Evolutionary conservation across 805 yeast genomes (phyloP), one percentile per base, ranked within the genome.

Genomic region (Schwanniomyces yamadae): DNA sequence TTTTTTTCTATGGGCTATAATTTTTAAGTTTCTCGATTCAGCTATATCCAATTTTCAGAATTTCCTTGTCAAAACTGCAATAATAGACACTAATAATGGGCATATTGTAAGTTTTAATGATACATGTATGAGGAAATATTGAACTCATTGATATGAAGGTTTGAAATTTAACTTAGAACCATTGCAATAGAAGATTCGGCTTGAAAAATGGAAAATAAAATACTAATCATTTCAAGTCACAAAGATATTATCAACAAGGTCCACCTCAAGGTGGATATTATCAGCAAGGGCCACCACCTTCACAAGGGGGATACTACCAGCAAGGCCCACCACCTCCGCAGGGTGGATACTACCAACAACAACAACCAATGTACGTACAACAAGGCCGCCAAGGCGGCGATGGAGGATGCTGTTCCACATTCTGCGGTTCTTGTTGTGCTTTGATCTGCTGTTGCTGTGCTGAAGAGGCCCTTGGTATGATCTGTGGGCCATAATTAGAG

Each of bases 321-420:
- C 52, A 46, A 31, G 49, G 48, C 2, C 42, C 42, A 20, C 54
- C 51, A 26, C 63, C 54, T 15, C 62, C 46, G 38, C 54, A 45
- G 27, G 56, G 54, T 11, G 59, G 61, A 8, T 63, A 65, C 47
- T 56, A 62, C 37, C 69, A 55, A 40, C 71, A 64, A 46, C 71
- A 57, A 38, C 73, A 66, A 44, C 71, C 69, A 34, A 57, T 65
- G 61, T 66, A 67, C 33, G 70, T 63, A 11, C 71, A 66, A 48
- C 73, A 67, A 45, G 59, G 59, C 37, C 56, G 52, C 16, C 45
- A 47, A 32, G 40, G 45, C 14, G 54, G 55, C 30, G 49, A 51
- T 34, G 59, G 52, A 28, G 60, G 63, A 12, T 63, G 69, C 40
- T 66, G 68, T 50, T 51, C 55, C 40, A 52, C 60, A 3, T 42